Percentiles rank a stretch among this genome's conserved stretches.
These are phyloP conservation scores for Fusarium sp. DNA, from an alignment of 2,329 filamentous ascomycete species.

Conservation along the genomic window DNA sequence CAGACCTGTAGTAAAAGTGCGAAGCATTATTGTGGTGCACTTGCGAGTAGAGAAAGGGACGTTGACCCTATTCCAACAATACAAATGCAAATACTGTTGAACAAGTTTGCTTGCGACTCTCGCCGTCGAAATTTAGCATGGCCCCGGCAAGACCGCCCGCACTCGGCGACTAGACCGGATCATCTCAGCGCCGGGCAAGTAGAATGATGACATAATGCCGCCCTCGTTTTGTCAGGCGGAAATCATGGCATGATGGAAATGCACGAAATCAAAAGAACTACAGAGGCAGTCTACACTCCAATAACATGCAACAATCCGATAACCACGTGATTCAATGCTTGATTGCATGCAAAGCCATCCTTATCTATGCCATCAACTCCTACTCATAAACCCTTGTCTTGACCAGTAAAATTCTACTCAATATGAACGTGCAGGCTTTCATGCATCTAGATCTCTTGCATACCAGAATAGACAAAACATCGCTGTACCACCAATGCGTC, in stretches of 20 bases:
- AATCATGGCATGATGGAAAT: background rate
- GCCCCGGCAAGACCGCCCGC: constrained; percentile 36
- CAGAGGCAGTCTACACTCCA: background rate
- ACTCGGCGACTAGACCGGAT: constrained; percentile 46
- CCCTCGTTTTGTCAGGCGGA: background rate
- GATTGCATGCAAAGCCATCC: background rate
- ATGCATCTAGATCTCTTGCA: constrained; percentile 19
- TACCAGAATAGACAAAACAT: constrained; percentile 17
- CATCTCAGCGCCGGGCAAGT: constrained; percentile 40
- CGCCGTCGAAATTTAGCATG: constrained; percentile 40
- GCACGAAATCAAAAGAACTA: too few species aligned
- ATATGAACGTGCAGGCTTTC: constrained; percentile 7
- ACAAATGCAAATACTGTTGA: constrained; percentile 17
- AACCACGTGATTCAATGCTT: background rate
- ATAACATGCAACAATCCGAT: background rate
- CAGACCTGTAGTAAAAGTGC: constrained; percentile 49
- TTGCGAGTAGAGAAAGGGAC: constrained; percentile 11
- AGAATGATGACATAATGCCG: constrained; percentile 39
- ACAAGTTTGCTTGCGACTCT: constrained; percentile 43
- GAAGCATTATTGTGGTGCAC: constrained; percentile 46
- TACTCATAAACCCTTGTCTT: constrained; percentile 2
- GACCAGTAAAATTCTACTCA: constrained; percentile 10
- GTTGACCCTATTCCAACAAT: constrained; percentile 23
- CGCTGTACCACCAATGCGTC: constrained; percentile 18
- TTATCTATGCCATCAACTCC: constrained; percentile 31